These are phyloP conservation scores for Orbilia oligospora DNA, from an alignment of 2,329 filamentous ascomycete genomes.

Conservation along the genomic window DNA sequence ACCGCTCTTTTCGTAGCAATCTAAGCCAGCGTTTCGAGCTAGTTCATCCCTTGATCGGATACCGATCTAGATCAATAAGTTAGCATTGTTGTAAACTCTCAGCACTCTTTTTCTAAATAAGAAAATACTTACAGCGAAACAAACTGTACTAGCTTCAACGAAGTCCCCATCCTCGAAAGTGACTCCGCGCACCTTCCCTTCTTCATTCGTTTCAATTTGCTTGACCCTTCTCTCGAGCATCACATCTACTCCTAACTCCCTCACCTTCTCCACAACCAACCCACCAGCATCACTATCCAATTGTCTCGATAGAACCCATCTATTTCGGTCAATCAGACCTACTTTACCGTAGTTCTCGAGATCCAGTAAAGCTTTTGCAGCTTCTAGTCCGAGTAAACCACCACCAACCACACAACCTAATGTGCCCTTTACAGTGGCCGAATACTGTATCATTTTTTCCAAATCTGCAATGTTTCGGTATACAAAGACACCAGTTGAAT, in stretches of 20 bases:
- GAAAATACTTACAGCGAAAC: constrained; percentile 76
- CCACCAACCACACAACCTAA: constrained; percentile 85
- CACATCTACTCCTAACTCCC: constrained; percentile 83
- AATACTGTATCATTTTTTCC: constrained; percentile 81
- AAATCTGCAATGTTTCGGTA: constrained; percentile 89
- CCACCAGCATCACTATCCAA: constrained; percentile 84
- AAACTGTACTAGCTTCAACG: constrained; percentile 84
- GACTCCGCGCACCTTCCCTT: constrained; percentile 80
- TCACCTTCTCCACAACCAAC: constrained; percentile 86
- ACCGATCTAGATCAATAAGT: constrained; percentile 73
- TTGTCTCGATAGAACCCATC: constrained; percentile 86
- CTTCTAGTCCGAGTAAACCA: constrained; percentile 86
- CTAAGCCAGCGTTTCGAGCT: constrained; percentile 78
- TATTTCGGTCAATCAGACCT: constrained; percentile 83
- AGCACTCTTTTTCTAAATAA: neutral
- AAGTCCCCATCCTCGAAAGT: constrained; percentile 84
- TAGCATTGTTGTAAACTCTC: neutral
- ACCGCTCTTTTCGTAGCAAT: constrained; percentile 79
- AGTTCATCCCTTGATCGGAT: constrained; percentile 85
- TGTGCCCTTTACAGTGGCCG: constrained; percentile 76
- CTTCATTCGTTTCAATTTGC: constrained; percentile 77
- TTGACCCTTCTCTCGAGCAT: constrained; percentile 82
- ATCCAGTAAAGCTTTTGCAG: constrained; percentile 92
- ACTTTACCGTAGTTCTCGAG: constrained; percentile 81
- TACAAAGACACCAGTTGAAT: constrained; percentile 87